Percentiles rank a stretch among this genome's conserved stretches.
Evolutionary conservation across 306 rosid species (phyloP).

Genomic region (Prunus mongolica): DNA sequence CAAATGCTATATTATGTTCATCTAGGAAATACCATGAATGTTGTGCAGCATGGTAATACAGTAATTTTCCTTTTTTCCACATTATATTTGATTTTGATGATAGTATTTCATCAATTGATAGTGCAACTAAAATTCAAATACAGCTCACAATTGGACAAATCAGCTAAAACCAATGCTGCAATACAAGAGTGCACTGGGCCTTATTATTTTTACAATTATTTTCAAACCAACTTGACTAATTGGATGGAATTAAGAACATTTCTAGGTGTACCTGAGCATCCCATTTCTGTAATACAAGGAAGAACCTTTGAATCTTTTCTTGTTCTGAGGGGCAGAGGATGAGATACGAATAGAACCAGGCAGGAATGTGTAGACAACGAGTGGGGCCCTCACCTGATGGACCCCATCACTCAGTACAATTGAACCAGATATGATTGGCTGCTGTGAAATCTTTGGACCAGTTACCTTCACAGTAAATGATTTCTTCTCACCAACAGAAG

Average conservation of each 20-base stretch:
- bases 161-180: too few species aligned
- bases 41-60: too few species aligned
- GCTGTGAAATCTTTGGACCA: constrained; percentile 14
- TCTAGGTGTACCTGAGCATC: background rate
- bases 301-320: background rate
- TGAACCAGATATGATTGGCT: constrained; percentile 27
- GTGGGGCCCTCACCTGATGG: constrained; percentile 21
- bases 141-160: background rate
- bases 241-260: background rate
- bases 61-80: too few species aligned
- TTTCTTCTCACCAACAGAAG: constrained; percentile 18
- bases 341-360: background rate
- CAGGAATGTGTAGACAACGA: constrained; percentile 18
- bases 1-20: too few species aligned
- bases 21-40: too few species aligned
- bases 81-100: too few species aligned
- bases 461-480: constrained; percentile 12
- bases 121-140: background rate
- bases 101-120: too few species aligned
- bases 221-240: background rate
- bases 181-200: background rate
- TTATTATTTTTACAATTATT: background rate
- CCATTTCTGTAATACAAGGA: background rate
- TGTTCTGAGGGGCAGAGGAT: background rate
- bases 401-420: constrained; percentile 20